Conservation (phyloP, 1,139 yeast genomes). For the Nematodospora anomalae region DNA sequence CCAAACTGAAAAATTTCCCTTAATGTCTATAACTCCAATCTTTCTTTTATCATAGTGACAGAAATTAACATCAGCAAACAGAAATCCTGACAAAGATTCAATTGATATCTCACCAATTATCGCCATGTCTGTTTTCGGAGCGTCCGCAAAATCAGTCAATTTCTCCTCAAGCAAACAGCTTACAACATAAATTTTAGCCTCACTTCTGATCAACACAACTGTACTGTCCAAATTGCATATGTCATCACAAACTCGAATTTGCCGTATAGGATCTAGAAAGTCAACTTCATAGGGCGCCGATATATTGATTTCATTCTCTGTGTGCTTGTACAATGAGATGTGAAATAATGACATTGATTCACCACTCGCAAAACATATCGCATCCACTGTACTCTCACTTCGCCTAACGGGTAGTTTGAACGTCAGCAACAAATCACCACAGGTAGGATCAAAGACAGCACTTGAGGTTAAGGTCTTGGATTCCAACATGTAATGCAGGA, state of each 20-base stretch:
- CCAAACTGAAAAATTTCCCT: constrained; percentile 53
- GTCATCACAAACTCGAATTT: constrained; percentile 29
- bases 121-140: constrained; percentile 16
- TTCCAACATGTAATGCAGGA: constrained; percentile 25
- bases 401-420: constrained; percentile 21
- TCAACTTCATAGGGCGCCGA: constrained; percentile 25
- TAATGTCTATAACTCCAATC: constrained; percentile 49
- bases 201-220: constrained; percentile 27
- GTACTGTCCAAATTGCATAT: constrained; percentile 4
- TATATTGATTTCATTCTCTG: constrained; percentile 14
- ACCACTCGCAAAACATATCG: constrained; percentile 39
- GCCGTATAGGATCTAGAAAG: constrained; percentile 39
- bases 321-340: constrained; percentile 21
- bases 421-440: constrained; percentile 22
- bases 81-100: constrained; percentile 25
- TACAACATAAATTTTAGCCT: constrained; percentile 26
- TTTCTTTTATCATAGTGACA: constrained; percentile 38
- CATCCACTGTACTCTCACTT: constrained; percentile 15
- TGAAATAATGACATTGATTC: constrained; percentile 28
- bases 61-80: constrained; percentile 48
- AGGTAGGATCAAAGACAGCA: constrained; percentile 40
- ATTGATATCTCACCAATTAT: constrained; percentile 25
- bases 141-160: constrained; percentile 1
- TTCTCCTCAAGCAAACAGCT: background rate
- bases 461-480: constrained; percentile 26